Conservation (phyloP, 345 rosid genomes). For the Dipteronia sinensis region DNA sequence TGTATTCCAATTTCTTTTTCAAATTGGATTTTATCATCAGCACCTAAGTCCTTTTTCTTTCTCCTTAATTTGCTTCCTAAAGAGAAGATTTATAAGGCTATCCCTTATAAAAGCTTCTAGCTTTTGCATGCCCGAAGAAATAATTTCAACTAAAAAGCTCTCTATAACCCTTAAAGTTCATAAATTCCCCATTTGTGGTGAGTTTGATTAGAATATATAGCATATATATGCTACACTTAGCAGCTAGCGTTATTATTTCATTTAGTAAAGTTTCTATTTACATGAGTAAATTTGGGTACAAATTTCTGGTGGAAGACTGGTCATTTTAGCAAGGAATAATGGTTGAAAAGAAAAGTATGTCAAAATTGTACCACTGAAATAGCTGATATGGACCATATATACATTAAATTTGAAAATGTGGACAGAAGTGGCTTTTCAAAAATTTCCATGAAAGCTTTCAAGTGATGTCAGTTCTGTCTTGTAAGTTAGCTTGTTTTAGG, state of each 20-base stretch:
- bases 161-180: too few relatives aligned
- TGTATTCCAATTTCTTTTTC: conserved; percentile 17
- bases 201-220: too few relatives aligned
- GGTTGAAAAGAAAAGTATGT: conserved; percentile 18
- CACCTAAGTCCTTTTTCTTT: conserved; percentile 13
- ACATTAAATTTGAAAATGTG: conserved; percentile 3
- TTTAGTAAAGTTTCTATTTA: neutral
- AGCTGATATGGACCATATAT: conserved; percentile 12
- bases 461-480: conserved; percentile 21
- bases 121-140: conserved; percentile 23
- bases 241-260: too few relatives aligned
- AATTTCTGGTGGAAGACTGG: neutral
- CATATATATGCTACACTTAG: neutral
- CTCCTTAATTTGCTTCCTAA: conserved; percentile 26
- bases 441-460: conserved; percentile 10
- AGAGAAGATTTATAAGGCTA: conserved; percentile 22
- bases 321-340: conserved; percentile 25
- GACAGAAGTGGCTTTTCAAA: conserved; percentile 11
- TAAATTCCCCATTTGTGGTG: too few relatives aligned
- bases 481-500: conserved; percentile 21
- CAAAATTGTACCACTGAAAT: conserved; percentile 14
- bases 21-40: conserved; percentile 5
- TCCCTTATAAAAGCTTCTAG: conserved; percentile 24
- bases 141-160: conserved; percentile 14
- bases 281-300: conserved; percentile 2